A percentile compares a stretch with the other conserved stretches of the same genome.
Conservation (phyloP, 192 early-diverging fungal genomes). For the Linnemannia hyalina region DNA sequence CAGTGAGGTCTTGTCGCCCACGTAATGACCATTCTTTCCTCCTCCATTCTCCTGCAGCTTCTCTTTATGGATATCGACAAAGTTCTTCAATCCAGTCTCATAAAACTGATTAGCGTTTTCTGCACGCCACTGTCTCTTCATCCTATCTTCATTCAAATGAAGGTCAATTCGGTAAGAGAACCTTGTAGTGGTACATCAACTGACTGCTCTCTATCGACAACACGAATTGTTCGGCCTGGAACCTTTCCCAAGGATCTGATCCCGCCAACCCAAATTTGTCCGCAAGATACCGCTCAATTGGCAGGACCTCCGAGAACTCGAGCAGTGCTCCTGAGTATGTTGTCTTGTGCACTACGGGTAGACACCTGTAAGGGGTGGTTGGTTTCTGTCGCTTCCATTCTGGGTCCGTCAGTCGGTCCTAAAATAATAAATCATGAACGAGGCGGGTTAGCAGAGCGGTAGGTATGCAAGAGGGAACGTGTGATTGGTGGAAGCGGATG, state of each 20-base stretch:
- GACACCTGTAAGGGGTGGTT: neutral
- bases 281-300: constrained; percentile 50
- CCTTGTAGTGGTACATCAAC: neutral
- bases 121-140: neutral
- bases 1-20: constrained; percentile 29
- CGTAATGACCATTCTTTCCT: constrained; percentile 28
- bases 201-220: constrained; percentile 39
- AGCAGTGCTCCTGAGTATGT: constrained; percentile 19
- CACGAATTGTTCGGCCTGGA: neutral
- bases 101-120: neutral
- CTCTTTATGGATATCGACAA: constrained; percentile 9
- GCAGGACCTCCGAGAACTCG: constrained; percentile 31
- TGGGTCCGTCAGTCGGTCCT: neutral
- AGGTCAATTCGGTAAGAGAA: neutral
- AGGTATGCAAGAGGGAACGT: neutral
- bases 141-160: neutral
- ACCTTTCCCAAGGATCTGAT: constrained; percentile 11
- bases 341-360: constrained; percentile 37
- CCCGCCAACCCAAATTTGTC: constrained; percentile 38
- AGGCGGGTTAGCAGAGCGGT: neutral
- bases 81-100: neutral
- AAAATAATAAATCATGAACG: neutral
- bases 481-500: neutral
- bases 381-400: neutral
- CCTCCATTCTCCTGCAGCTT: constrained; percentile 7